Percentiles rank a stretch among this genome's conserved stretches.
Evolutionary conservation across 768 basidiomycete species (phyloP).

Genomic region (Naganishia vishniacii): DNA sequence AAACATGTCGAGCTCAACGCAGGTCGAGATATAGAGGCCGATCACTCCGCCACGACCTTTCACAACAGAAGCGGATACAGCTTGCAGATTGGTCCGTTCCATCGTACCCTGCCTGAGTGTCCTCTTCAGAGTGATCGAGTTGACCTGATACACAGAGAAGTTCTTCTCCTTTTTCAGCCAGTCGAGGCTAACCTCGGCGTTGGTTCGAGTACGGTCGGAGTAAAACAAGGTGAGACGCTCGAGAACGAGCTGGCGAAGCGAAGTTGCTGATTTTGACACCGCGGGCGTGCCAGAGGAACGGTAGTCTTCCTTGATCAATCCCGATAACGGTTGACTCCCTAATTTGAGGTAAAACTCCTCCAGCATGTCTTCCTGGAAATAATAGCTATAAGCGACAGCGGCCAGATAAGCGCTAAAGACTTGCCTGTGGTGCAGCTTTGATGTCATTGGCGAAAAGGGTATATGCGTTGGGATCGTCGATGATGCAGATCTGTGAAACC

Average conservation of each 20-base stretch:
- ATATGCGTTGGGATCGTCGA: constrained; percentile 76
- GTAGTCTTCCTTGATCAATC: constrained; percentile 71
- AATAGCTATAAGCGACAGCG: constrained; percentile 6
- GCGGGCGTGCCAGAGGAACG: constrained; percentile 38
- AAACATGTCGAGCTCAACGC: constrained; percentile 76
- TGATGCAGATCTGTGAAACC: constrained; percentile 58
- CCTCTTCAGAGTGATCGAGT: constrained; percentile 36
- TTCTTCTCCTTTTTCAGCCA: constrained; percentile 45
- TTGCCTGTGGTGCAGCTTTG: constrained; percentile 51
- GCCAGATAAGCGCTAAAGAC: neutral
- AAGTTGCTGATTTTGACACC: constrained; percentile 30
- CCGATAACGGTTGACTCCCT: constrained; percentile 68
- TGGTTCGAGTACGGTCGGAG: constrained; percentile 61
- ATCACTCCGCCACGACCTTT: constrained; percentile 32
- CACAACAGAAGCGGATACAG: constrained; percentile 28
- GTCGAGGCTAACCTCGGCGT: constrained; percentile 44
- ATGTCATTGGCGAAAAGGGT: constrained; percentile 72
- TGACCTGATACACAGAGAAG: constrained; percentile 44
- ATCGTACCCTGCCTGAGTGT: constrained; percentile 33
- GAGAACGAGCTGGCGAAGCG: constrained; percentile 50
- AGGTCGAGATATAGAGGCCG: constrained; percentile 70
- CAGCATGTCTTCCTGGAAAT: constrained; percentile 79
- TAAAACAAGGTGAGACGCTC: constrained; percentile 86
- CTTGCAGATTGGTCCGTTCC: constrained; percentile 26
- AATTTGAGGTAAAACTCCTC: constrained; percentile 79